These are phyloP conservation scores for Gentiana macrophylla DNA, from an alignment of 257 asterid genomes.

Conservation along the genomic window DNA sequence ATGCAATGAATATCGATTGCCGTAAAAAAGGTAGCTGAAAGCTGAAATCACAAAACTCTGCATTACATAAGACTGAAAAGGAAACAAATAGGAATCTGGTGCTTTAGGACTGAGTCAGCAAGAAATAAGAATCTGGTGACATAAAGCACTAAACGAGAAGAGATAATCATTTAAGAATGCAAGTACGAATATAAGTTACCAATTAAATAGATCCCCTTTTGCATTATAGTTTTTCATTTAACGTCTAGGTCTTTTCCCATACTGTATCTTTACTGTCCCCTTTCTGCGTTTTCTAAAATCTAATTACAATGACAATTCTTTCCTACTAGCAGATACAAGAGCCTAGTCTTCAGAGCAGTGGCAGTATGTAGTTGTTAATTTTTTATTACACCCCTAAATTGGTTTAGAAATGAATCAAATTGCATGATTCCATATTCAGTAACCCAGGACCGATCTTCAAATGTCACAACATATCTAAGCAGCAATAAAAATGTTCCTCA, in stretches of 20 bases:
- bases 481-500: background rate
- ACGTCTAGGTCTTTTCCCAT: background rate
- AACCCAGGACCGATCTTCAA: background rate
- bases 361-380: too few relatives aligned
- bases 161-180: too few relatives aligned
- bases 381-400: background rate
- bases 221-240: background rate
- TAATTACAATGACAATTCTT: background rate
- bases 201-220: background rate
- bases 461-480: too few relatives aligned
- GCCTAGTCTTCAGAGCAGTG: background rate
- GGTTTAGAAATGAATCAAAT: background rate
- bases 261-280: too few relatives aligned
- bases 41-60: background rate
- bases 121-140: too few relatives aligned
- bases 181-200: too few relatives aligned
- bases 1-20: conserved; percentile 1
- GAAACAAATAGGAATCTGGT: too few relatives aligned
- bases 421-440: background rate
- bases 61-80: background rate
- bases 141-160: too few relatives aligned
- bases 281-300: background rate
- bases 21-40: background rate
- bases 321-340: too few relatives aligned
- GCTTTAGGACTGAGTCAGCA: too few relatives aligned